Evolutionary conservation across 108 stramenopile genomes (phyloP).

Genomic region (Bacterosira constricta): DNA sequence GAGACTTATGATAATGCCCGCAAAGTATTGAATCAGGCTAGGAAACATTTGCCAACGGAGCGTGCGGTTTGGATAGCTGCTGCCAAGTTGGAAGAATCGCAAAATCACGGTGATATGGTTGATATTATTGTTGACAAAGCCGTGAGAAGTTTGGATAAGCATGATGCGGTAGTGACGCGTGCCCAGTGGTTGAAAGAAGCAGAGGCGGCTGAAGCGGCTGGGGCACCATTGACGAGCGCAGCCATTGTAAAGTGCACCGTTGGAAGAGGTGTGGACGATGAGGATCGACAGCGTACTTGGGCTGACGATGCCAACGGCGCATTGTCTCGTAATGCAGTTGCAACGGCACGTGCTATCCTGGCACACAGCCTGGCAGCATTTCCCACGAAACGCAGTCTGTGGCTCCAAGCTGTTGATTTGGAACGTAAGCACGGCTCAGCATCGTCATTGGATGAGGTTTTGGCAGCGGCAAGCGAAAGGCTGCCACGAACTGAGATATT

Average conservation of each 20-base stretch:
- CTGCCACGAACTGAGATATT: slow-evolving; percentile 92
- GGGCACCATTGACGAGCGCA: slow-evolving; percentile 83
- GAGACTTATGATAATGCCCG: slow-evolving; percentile 98
- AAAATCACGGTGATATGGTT: slow-evolving; percentile 73
- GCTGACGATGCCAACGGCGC: slow-evolving; percentile 93
- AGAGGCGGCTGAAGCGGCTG: slow-evolving; percentile 81
- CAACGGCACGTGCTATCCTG: slow-evolving; percentile 88
- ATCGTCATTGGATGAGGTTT: slow-evolving; percentile 70
- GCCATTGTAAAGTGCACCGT: slow-evolving; percentile 90
- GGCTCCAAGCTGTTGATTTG: slow-evolving; percentile 92
- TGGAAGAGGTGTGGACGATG: slow-evolving; percentile 89
- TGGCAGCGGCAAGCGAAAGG: slow-evolving; percentile 85
- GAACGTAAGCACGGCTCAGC: slow-evolving; percentile 87
- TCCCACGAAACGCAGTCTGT: slow-evolving; percentile 81
- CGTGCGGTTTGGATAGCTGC: slow-evolving; percentile 96
- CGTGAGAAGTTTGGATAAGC: slow-evolving; percentile 64
- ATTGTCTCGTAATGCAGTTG: slow-evolving; percentile 65
- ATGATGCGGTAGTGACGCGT: slow-evolving; percentile 86
- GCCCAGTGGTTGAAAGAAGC: slow-evolving; percentile 92
- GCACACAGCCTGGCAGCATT: slow-evolving; percentile 81
- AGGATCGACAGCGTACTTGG: slow-evolving; percentile 95
- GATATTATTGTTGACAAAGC: slow-evolving; percentile 84
- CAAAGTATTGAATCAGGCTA: slow-evolving; percentile 93
- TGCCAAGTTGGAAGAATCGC: slow-evolving; percentile 97
- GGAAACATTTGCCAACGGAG: slow-evolving; percentile 91